These are phyloP conservation scores for Mycena kentingensis DNA, from an alignment of 768 basidiomycete genomes.

Conservation along the genomic window DNA sequence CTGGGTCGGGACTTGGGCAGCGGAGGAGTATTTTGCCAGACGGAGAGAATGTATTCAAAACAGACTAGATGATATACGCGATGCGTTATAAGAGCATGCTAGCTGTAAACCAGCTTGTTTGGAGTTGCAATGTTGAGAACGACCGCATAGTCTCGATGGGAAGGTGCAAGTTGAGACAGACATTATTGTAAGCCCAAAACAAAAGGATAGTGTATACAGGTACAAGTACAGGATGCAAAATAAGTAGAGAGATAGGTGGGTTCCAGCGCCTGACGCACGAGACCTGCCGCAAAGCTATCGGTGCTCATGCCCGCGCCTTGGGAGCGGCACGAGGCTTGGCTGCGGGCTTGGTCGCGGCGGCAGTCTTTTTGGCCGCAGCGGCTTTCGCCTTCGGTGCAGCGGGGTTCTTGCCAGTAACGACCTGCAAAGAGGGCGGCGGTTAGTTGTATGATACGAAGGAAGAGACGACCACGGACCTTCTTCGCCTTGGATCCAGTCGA, in stretches of 20 bases:
- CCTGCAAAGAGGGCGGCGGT: not conserved
- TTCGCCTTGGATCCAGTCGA: conserved; percentile 17
- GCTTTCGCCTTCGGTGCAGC: conserved; percentile 17
- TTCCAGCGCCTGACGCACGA: not conserved
- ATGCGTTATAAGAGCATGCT: too few relatives aligned
- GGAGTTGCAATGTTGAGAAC: too few relatives aligned
- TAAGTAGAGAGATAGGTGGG: too few relatives aligned
- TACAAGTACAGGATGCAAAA: too few relatives aligned
- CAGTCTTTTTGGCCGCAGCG: conserved; percentile 10
- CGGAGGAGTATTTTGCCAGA: conserved; percentile 16
- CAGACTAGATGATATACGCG: too few relatives aligned
- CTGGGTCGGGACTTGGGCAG: conserved; percentile 22
- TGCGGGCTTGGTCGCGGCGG: not conserved
- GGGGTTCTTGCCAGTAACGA: conserved; percentile 12
- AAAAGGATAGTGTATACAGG: too few relatives aligned
- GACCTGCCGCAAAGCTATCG: not conserved
- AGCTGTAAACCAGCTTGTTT: too few relatives aligned
- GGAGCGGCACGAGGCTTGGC: not conserved
- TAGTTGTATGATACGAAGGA: not conserved
- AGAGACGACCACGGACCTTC: conserved; percentile 2
- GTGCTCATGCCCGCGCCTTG: too few relatives aligned
- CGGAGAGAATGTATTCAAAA: conserved; percentile 20
- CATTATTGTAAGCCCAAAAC: too few relatives aligned
- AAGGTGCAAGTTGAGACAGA: too few relatives aligned
- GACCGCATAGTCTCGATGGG: too few relatives aligned